Base-by-base conservation (phyloP, 2,329 filamentous ascomycete genomes). In the Neopestalotiopsis clavispora region DNA sequence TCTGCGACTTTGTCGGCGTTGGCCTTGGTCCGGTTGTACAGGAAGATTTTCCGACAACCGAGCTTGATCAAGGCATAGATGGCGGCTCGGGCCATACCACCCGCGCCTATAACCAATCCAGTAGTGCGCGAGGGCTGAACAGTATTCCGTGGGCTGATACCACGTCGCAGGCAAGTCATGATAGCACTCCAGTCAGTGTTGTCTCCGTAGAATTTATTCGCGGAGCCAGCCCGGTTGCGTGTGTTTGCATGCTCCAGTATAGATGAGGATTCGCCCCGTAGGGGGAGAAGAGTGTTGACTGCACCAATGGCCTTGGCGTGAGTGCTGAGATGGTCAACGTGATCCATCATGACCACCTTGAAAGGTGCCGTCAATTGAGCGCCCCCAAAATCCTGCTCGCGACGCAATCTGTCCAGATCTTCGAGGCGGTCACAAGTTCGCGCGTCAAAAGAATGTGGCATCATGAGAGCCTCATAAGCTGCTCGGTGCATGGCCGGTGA, bases 51-150 rank as follows among this genome's bases (percentile, higher is more conserved):
- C 40, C 89, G 87, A 68, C 92, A 93, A 7, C 92, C 92, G 3
- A 94, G 83, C 73, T 91, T 91, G 38, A 93, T 85, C 78, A 94
- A 85, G 3, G 92, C 91, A 74, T 94, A 94, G 34, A 93, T 87
- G 20, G 91, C 91, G 3, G 92, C 90, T 69, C 92, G 85, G 5
- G 91, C 92, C 91, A 94, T 94, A 30, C 92, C 92, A 45, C 89
- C 89, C 4, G 89, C 89, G 17, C 89, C 89, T 65, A 91, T 84
- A 14, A 91, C 86, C 10, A 91, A 81, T 0, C 81, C 88, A 0
- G 84, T 87, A 3, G 86, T 87, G 34, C 80, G 80, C 28, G 81
- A 82, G 0, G 86, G 84, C 20, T 87, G 86, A 0, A 90, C 84
- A 4, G 84, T 85, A 73, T 90, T 90, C 2, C 90, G 87, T 4